Evolutionary conservation across 305 asterid species (phyloP).

Genomic region (Plantago coronopus): DNA sequence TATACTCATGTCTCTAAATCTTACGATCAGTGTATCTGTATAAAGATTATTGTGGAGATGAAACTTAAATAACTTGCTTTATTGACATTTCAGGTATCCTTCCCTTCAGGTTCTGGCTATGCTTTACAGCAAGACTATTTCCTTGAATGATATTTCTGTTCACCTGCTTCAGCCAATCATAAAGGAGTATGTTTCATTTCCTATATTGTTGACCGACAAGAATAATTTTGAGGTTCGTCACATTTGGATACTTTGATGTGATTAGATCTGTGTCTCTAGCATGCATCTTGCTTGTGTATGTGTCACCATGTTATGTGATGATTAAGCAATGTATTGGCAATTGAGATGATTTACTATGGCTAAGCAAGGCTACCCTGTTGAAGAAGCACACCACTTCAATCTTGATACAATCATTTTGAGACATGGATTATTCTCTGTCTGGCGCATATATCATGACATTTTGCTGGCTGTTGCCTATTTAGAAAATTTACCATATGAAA

Average conservation of each 20-base stretch:
- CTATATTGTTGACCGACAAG: conserved; percentile 55
- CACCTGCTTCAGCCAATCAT: conserved; percentile 45
- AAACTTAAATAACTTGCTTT: conserved; percentile 22
- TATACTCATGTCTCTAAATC: conserved; percentile 16
- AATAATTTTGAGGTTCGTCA: conserved; percentile 52
- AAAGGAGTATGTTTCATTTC: conserved; percentile 64
- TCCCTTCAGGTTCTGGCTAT: conserved; percentile 63
- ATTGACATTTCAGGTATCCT: conserved; percentile 58
- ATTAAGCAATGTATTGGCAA: conserved; percentile 6
- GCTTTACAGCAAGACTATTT: conserved; percentile 41
- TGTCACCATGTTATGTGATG: conserved; percentile 9
- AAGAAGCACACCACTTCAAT: conserved; percentile 2
- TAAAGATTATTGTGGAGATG: conserved; percentile 8
- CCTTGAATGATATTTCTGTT: conserved; percentile 33
- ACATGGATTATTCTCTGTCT: background rate
- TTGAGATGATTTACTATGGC: background rate
- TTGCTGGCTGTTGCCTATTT: background rate
- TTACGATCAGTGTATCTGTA: conserved; percentile 20
- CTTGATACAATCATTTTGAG: background rate
- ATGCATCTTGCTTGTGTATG: conserved; percentile 14
- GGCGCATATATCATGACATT: background rate
- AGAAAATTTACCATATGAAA: background rate
- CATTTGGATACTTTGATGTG: conserved; percentile 13
- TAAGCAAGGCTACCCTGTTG: conserved; percentile 13
- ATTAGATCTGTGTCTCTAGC: conserved; percentile 18